These are phyloP conservation scores for Plantago lanceolata DNA, from an alignment of 305 asterid species.

Conservation along the genomic window DNA sequence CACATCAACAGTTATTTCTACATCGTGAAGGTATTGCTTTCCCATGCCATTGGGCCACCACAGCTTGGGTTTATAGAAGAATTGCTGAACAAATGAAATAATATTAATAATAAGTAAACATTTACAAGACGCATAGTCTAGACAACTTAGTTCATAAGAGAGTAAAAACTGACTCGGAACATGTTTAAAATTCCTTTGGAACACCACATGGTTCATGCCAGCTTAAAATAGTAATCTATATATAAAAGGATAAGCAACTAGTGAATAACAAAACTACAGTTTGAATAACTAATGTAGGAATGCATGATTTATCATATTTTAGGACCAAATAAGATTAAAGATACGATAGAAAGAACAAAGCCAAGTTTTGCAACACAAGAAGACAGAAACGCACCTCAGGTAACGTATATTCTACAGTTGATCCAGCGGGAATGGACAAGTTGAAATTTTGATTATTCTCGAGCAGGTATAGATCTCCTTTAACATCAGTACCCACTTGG, in stretches of 20 bases:
- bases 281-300: too few relatives aligned
- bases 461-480: constrained; percentile 48
- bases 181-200: too few relatives aligned
- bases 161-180: not conserved
- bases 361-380: constrained; percentile 14
- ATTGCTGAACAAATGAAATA: constrained; percentile 43
- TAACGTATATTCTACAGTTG: constrained; percentile 57
- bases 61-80: constrained; percentile 77
- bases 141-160: constrained; percentile 1
- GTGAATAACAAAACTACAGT: too few relatives aligned
- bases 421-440: constrained; percentile 60
- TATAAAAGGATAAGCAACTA: not conserved
- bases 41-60: constrained; percentile 99
- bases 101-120: constrained; percentile 5
- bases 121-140: constrained; percentile 11
- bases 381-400: constrained; percentile 58
- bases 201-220: not conserved
- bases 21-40: constrained; percentile 72
- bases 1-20: constrained; percentile 71
- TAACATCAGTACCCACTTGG: constrained; percentile 78
- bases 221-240: constrained; percentile 14
- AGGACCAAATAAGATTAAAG: not conserved
- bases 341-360: constrained; percentile 6
- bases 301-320: too few relatives aligned
- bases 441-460: constrained; percentile 69